Percentiles rank a stretch among this genome's conserved stretches.
Conservation (phyloP, 176 grass and related monocot genomes). For the Areca catechu region DNA sequence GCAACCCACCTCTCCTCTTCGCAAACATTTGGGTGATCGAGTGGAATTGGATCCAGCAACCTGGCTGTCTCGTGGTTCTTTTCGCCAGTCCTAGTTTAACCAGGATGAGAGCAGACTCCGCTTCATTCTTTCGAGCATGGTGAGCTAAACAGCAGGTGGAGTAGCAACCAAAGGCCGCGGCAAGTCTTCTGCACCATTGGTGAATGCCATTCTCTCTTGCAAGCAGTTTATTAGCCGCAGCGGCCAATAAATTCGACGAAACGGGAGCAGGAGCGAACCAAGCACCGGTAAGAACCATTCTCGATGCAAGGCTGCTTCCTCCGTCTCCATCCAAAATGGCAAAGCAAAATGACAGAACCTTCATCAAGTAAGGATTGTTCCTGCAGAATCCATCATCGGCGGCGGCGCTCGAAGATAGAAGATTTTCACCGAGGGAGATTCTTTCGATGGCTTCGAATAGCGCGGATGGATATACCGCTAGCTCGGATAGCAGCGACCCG, state of each 20-base stretch:
- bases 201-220: conserved; percentile 64
- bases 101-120: conserved; percentile 74
- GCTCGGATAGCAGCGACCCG: conserved; percentile 74
- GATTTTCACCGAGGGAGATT: conserved; percentile 53
- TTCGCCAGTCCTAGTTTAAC: conserved; percentile 90
- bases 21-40: conserved; percentile 74
- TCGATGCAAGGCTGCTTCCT: conserved; percentile 64
- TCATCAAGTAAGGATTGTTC: conserved; percentile 81
- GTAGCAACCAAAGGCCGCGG: conserved; percentile 61
- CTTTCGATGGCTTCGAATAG: conserved; percentile 76
- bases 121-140: conserved; percentile 70
- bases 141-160: conserved; percentile 67
- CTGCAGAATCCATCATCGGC: conserved; percentile 69
- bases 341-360: conserved; percentile 74
- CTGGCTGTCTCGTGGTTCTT: conserved; percentile 51
- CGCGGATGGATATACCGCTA: conserved; percentile 66
- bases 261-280: conserved; percentile 87
- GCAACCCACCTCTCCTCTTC: conserved; percentile 67
- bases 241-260: conserved; percentile 59
- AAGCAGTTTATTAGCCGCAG: conserved; percentile 58
- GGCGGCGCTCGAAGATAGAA: conserved; percentile 28
- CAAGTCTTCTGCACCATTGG: conserved; percentile 62
- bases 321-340: conserved; percentile 72
- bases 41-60: conserved; percentile 95
- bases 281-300: conserved; percentile 74